Evolutionary conservation across 2,329 filamentous ascomycete species (phyloP).

Genomic region (Beauveria rudraprayagi): DNA sequence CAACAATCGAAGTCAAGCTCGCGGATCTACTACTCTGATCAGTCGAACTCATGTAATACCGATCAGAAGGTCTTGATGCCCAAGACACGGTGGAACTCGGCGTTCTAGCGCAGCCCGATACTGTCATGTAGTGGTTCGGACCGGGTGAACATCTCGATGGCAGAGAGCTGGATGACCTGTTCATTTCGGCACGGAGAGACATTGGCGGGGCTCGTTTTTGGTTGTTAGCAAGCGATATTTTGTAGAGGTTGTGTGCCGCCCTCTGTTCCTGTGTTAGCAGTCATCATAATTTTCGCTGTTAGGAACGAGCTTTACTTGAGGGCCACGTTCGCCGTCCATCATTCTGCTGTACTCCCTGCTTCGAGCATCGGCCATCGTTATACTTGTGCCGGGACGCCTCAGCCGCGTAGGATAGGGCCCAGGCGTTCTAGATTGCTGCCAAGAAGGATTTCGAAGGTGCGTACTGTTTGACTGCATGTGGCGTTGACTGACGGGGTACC

Average conservation of each 20-base stretch:
- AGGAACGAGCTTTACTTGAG: conserved; percentile 30
- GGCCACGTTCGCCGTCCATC: conserved; percentile 40
- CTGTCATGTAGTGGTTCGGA: conserved; percentile 16
- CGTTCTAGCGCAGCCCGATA: conserved; percentile 25
- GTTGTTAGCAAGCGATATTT: conserved; percentile 27
- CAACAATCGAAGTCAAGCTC: conserved; percentile 42
- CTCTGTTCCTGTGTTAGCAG: conserved; percentile 28
- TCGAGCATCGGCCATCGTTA: conserved; percentile 40
- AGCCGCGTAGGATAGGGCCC: conserved; percentile 51
- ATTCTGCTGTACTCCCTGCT: conserved; percentile 41
- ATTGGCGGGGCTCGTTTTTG: conserved; percentile 30
- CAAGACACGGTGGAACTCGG: conserved; percentile 26
- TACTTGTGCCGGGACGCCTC: conserved; percentile 43
- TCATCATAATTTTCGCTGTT: not conserved
- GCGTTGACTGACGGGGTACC: not conserved
- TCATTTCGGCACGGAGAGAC: conserved; percentile 31
- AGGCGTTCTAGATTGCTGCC: conserved; percentile 39
- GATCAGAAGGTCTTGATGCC: conserved; percentile 22
- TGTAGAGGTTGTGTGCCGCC: conserved; percentile 35
- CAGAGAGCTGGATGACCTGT: conserved; percentile 33
- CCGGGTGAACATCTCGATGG: conserved; percentile 23
- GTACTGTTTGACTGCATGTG: not conserved
- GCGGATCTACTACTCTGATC: conserved; percentile 34
- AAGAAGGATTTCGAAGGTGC: not conserved
- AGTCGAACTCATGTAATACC: conserved; percentile 27